Evolutionary conservation across 2,329 filamentous ascomycete genomes (phyloP).

Genomic region (Sporothrix schenckii): DNA sequence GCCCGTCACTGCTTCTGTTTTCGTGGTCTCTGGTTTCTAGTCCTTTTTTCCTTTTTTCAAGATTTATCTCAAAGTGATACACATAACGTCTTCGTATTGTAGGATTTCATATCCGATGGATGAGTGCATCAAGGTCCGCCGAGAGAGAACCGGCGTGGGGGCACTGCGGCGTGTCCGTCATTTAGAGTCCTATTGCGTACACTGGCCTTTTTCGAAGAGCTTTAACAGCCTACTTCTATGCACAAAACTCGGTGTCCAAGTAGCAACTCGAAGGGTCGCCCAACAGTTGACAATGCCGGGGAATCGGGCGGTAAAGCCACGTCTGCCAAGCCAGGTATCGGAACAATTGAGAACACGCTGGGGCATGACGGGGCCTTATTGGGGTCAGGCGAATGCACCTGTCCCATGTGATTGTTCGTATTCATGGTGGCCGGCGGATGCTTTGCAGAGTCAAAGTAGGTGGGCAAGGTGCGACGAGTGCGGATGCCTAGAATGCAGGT

Average conservation of each 20-base stretch:
- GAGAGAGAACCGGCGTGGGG: neutral
- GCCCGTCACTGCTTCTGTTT: too few relatives aligned
- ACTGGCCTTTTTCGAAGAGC: too few relatives aligned
- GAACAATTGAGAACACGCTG: neutral
- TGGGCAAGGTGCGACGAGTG: too few relatives aligned
- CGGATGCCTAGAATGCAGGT: too few relatives aligned
- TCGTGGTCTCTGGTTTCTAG: too few relatives aligned
- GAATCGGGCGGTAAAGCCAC: neutral
- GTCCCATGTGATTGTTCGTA: neutral
- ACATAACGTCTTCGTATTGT: too few relatives aligned
- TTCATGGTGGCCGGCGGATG: too few relatives aligned
- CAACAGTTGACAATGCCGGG: neutral
- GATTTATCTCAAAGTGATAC: too few relatives aligned
- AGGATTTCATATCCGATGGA: too few relatives aligned
- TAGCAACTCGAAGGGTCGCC: neutral
- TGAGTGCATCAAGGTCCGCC: too few relatives aligned
- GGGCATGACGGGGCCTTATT: neutral
- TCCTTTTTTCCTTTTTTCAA: too few relatives aligned
- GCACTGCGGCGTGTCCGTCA: neutral
- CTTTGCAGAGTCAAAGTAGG: too few relatives aligned
- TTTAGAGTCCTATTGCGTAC: neutral
- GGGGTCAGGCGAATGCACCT: neutral
- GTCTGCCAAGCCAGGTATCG: neutral
- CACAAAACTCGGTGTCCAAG: conserved; percentile 4
- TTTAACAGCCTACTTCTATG: neutral